Percentiles rank a stretch among this genome's conserved stretches.
phyloP scores from a whole-genome alignment of 371 early-diverging fungal species.

The Rhizopus arrhizus region DNA sequence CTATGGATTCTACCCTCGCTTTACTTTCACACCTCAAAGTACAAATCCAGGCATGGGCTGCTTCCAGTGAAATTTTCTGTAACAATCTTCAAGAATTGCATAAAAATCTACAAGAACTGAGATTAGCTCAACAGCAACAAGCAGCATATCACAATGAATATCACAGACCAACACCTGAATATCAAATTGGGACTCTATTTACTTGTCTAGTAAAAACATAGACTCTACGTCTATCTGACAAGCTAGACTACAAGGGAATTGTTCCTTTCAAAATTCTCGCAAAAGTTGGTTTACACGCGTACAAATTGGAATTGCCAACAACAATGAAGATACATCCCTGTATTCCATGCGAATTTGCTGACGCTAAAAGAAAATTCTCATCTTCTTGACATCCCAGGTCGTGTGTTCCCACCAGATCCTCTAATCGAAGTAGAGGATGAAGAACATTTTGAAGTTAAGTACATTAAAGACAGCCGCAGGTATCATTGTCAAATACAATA shows the following conservation, averaged over 20 bases:
- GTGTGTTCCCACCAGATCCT: no score
- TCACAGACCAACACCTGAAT: conserved; percentile 2
- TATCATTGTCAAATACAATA: no score
- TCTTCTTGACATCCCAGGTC: no score
- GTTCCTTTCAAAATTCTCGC: conserved; percentile 34
- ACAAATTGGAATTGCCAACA: conserved; percentile 28
- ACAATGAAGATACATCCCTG: no score
- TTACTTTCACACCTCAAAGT: conserved; percentile 8
- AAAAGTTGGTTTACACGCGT: conserved; percentile 24
- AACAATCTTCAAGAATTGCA: not conserved
- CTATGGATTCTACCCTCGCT: conserved; percentile 37
- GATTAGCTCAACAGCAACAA: conserved; percentile 15
- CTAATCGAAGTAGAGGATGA: no score
- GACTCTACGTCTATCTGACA: conserved; percentile 26
- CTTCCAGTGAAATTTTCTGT: not conserved
- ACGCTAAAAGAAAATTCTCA: no score
- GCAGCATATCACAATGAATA: conserved; percentile 17
- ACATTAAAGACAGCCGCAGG: no score
- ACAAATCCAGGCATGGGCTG: not conserved
- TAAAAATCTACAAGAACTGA: not conserved
- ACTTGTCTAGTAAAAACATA: conserved; percentile 26
- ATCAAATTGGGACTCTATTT: conserved; percentile 35
- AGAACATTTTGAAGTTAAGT: no score
- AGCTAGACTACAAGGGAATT: conserved; percentile 27
- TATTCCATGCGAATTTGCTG: no score